Base-by-base conservation (phyloP, 257 asterid genomes). In the Rubia yunnanensis region DNA sequence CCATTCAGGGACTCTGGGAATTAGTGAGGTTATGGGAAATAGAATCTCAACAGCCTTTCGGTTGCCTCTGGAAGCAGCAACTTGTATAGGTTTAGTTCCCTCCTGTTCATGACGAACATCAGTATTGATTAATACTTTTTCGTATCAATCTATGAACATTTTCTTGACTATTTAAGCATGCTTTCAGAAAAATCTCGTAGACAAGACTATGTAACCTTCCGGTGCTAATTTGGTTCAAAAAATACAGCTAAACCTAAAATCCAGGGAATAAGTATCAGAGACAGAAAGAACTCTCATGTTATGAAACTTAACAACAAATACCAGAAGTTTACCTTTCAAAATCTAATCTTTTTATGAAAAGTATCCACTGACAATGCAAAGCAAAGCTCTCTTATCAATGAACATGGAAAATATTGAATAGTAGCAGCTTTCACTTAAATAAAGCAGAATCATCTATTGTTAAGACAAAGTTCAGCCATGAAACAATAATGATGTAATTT, bases 31-130 rank as follows among this genome's bases (percentile, higher is more conserved):
- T 59, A 79, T 83, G 2, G 95, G 85, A 60, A 83, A 76, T 68
- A 94, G 94, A 74, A 91, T 79, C 79, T 90, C 94, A 68, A 90
- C 94, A 69, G 76, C 91, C 32, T 28, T 78, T 75, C 77, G 81
- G 81, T 83, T 81, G 64, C 90, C 95, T 66, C 86, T 74, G 41
- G 85, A 73, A 71, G 94, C 99, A 55, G 95, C 95, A 64, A 83
- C 89, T 69, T 88, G 92, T 78, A 90, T 72, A 54, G 99, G 91
- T 86, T 82, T 89, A 73, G 70, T 38, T 35, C 88, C 90, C 64
- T 88, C 97, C 99, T 92, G 91, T 81, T 81, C 39, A 65, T 27
- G 28, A 63, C 13, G 38, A 65, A 54, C 53, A 34, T 46, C 39
- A 52, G 52, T n/a, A 54, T 34, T 1, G 10, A 39, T 22, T 28